A percentile compares a stretch with the other conserved stretches of the same genome.
Conservation (phyloP, 2,329 filamentous ascomycete genomes). For the Talaromyces sp. region DNA sequence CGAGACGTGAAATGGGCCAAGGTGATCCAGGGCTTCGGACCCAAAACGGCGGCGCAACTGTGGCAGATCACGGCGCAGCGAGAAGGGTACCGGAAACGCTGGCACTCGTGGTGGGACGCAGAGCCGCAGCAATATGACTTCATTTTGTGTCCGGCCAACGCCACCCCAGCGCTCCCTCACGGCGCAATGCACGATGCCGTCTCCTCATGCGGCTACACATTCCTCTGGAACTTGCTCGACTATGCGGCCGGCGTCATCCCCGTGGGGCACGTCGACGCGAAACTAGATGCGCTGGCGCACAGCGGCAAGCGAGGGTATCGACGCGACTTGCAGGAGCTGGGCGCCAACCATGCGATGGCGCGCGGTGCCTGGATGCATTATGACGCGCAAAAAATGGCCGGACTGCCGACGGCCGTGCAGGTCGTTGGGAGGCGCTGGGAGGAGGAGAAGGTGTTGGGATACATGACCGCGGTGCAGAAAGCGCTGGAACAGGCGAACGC, state of each 20-base stretch:
- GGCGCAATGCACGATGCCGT: slow-evolving; percentile 81
- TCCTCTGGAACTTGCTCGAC: slow-evolving; percentile 89
- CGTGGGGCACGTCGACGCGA: slow-evolving; percentile 73
- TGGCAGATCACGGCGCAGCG: slow-evolving; percentile 76
- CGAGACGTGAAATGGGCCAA: slow-evolving; percentile 74
- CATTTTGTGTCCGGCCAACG: slow-evolving; percentile 79
- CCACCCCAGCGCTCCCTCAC: slow-evolving; percentile 83
- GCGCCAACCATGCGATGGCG: slow-evolving; percentile 70
- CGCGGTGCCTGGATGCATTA: slow-evolving; percentile 82
- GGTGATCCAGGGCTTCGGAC: slow-evolving; percentile 67
- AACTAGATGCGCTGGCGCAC: slow-evolving; percentile 59
- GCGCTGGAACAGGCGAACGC: slow-evolving; percentile 54
- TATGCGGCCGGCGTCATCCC: slow-evolving; percentile 80
- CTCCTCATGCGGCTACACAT: slow-evolving; percentile 86
- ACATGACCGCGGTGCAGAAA: slow-evolving; percentile 75
- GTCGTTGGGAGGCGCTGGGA: slow-evolving; percentile 74
- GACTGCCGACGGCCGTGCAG: slow-evolving; percentile 81
- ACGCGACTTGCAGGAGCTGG: slow-evolving; percentile 29
- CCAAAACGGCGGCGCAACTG: slow-evolving; percentile 70
- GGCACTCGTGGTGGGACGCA: slow-evolving; percentile 81
- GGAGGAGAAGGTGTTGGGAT: slow-evolving; percentile 80
- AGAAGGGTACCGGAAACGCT: slow-evolving; percentile 71
- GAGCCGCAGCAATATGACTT: slow-evolving; percentile 69
- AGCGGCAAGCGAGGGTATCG: slow-evolving; percentile 41
- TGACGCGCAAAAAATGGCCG: slow-evolving; percentile 76